phyloP scores from a whole-genome alignment of 2,329 filamentous ascomycete species.

The Penicillium sp. region DNA sequence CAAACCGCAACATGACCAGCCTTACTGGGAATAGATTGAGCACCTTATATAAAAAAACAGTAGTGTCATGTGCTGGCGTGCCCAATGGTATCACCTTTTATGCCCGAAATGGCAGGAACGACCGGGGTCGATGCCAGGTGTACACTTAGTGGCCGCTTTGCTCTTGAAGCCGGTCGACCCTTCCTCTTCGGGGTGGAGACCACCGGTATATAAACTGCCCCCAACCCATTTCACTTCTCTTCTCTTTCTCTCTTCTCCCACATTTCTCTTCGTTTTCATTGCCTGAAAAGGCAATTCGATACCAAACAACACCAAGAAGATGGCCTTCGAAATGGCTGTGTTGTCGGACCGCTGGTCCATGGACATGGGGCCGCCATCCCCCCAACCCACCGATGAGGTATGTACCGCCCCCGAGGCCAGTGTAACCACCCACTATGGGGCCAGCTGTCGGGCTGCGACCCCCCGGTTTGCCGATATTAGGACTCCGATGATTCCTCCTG shows the following conservation, averaged over 20 bases:
- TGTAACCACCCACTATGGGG: neutral
- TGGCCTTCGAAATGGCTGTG: neutral
- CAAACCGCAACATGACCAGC: neutral
- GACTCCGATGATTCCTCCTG: neutral
- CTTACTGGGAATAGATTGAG: neutral
- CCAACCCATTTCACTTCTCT: too few relatives aligned
- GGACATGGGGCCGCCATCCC: neutral
- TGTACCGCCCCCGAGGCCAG: neutral
- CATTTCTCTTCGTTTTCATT: neutral
- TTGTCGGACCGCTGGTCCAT: neutral
- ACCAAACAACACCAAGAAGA: neutral
- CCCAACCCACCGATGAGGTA: neutral
- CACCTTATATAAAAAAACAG: neutral
- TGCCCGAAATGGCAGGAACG: neutral
- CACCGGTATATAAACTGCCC: neutral
- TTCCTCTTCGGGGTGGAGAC: neutral
- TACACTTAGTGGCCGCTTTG: neutral
- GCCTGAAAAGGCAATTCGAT: neutral
- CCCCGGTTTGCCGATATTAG: neutral
- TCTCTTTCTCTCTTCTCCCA: neutral
- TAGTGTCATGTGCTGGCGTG: neutral
- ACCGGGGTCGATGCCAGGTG: neutral
- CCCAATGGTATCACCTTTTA: neutral
- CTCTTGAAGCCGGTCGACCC: neutral
- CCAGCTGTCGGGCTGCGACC: neutral